These are phyloP conservation scores for Microsporum ferrugineum DNA, from an alignment of 2,329 filamentous ascomycete genomes.

Conservation along the genomic window DNA sequence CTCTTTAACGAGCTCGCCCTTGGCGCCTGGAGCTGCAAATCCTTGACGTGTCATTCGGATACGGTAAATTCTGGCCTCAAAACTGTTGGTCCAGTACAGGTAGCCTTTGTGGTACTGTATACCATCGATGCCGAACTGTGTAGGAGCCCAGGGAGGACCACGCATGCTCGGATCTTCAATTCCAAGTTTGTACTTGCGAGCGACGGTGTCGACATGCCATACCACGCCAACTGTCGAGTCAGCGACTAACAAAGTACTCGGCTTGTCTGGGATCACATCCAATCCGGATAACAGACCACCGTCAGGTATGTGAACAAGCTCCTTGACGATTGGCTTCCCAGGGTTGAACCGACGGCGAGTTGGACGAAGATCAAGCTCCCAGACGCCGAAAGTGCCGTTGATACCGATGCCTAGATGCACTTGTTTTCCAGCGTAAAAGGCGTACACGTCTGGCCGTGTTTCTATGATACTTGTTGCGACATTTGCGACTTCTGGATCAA, in stretches of 20 bases:
- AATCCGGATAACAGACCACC: neutral
- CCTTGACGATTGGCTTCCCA: neutral
- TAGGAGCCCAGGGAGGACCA: neutral
- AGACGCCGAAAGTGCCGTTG: neutral
- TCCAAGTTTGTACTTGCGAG: neutral
- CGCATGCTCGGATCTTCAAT: neutral
- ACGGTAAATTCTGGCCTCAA: neutral
- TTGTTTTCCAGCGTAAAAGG: neutral
- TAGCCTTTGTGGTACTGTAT: neutral
- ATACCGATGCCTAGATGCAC: neutral
- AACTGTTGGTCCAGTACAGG: neutral
- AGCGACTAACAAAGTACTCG: neutral
- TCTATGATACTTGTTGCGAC: neutral
- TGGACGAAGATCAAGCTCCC: neutral
- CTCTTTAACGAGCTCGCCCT: neutral
- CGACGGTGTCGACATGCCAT: neutral
- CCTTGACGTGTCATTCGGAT: neutral
- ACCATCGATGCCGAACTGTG: neutral
- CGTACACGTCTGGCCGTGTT: neutral
- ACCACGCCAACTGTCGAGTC: neutral
- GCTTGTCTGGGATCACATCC: neutral
- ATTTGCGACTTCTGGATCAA: neutral
- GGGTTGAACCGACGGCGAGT: neutral
- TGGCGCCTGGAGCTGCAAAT: neutral
- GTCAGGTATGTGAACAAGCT: neutral